Conservation (phyloP, 352 stramenopile species). For the Phytophthora boehmeriae region DNA sequence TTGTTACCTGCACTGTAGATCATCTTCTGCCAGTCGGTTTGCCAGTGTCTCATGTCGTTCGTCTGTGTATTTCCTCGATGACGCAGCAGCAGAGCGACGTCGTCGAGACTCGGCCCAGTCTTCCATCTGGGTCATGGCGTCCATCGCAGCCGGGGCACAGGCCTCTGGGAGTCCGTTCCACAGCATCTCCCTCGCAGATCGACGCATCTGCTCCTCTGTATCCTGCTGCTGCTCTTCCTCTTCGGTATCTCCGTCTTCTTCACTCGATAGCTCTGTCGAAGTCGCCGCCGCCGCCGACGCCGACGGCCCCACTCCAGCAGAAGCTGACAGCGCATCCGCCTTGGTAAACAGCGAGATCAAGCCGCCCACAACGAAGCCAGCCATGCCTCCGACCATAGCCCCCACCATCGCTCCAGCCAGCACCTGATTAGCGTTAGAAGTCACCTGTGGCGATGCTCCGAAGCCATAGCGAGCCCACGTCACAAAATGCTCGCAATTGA, state of each 20-base stretch:
- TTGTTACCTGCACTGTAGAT: constrained; percentile 62
- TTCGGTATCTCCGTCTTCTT: constrained; percentile 8
- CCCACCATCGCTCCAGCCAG: constrained; percentile 67
- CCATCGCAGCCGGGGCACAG: constrained; percentile 34
- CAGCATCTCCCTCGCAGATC: constrained; percentile 40
- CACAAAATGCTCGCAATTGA: constrained; percentile 85
- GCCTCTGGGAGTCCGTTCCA: constrained; percentile 45
- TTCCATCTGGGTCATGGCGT: constrained; percentile 47
- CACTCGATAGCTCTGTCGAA: neutral
- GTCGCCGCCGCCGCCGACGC: constrained; percentile 1
- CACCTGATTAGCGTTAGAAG: constrained; percentile 62
- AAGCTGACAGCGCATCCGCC: constrained; percentile 56
- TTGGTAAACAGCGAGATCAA: constrained; percentile 71
- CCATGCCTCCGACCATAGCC: constrained; percentile 59
- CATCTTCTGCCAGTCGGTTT: constrained; percentile 59
- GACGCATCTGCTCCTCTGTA: constrained; percentile 26
- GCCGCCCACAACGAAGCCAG: constrained; percentile 61
- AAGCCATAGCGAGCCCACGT: constrained; percentile 72
- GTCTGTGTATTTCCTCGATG: constrained; percentile 51
- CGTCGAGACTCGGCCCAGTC: constrained; percentile 56
- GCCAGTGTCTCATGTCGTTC: constrained; percentile 56
- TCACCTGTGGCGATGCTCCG: constrained; percentile 60
- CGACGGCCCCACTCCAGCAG: constrained; percentile 23
- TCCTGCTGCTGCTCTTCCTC: constrained; percentile 19
- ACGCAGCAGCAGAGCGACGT: constrained; percentile 34